Conservation (phyloP, 331 rosid species). For the Arachis monticola region DNA sequence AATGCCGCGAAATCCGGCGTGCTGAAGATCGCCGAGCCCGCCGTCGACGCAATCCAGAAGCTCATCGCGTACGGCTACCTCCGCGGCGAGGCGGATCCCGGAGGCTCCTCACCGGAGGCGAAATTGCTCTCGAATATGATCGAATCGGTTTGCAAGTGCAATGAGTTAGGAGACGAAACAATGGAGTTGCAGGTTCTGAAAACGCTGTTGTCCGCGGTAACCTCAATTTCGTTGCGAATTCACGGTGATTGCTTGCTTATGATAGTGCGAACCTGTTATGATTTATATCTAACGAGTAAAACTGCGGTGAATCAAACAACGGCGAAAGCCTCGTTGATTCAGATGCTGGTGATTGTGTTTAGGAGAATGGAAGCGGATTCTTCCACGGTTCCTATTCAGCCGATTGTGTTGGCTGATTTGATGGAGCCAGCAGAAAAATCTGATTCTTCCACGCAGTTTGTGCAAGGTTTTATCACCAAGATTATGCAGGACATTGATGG, state of each 20-base stretch:
- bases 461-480: constrained; percentile 95
- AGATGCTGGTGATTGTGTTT: constrained; percentile 96
- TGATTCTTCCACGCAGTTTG: constrained; percentile 84
- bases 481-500: constrained; percentile 98
- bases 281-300: constrained; percentile 83
- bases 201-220: constrained; percentile 89
- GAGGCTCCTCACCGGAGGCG: constrained; percentile 63
- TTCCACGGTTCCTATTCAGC: constrained; percentile 91
- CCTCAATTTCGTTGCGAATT: constrained; percentile 86
- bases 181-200: constrained; percentile 82
- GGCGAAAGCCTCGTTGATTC: constrained; percentile 94
- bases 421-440: constrained; percentile 87
- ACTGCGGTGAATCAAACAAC: constrained; percentile 92
- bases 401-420: constrained; percentile 93
- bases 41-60: constrained; percentile 92
- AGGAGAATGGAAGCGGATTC: constrained; percentile 99
- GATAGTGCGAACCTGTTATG: constrained; percentile 93
- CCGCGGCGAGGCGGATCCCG: constrained; percentile 94
- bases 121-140: constrained; percentile 71
- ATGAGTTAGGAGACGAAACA: constrained; percentile 82
- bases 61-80: constrained; percentile 87
- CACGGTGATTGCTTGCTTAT: constrained; percentile 96
- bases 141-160: constrained; percentile 93
- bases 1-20: constrained; percentile 79
- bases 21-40: constrained; percentile 93